Base-by-base conservation (phyloP, 208 protist genomes). In the Balamuthia mandrillaris region DNA sequence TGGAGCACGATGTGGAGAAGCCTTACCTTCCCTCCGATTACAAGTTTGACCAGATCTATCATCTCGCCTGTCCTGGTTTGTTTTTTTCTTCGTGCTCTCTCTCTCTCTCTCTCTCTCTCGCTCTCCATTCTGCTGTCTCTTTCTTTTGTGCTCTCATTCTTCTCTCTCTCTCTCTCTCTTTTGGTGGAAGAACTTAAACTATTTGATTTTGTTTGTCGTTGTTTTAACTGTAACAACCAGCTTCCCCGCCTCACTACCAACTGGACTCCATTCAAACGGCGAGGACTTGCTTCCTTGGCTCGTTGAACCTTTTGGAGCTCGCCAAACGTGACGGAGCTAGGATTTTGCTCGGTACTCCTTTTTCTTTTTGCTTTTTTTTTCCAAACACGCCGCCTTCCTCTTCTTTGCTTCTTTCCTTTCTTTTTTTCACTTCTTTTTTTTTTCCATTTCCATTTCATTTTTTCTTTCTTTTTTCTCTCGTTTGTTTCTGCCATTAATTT, bases 41-140 rank as follows among this genome's bases (percentile, higher is more conserved):
- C 16, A 47, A 85, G 9, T 42, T 75, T 27, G 79, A 85, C n/a
- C 79, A 85, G 42, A 85, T 85, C 35, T 85, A 85, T 42, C 51
- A 85, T 31, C 41, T 85, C 12, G 79, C 79, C 31, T 85, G 79
- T 24, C 79, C 79, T 18, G 68, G 45, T 33, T 78, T 47, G 2
- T 47, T 47, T 41, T 78, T 58, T 47, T 33, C 21, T 35, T 27
- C 44, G 27, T 39, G 31, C 9, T 14, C 16, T 42, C 37, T 47
- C 18, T 10, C 49, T 14, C 1, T 0, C 1, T 68, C 21, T 37
- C 60, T 42, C 14, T 31, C 39, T 4, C 58, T 21, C 21, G n/a
- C 35, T 85, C 68, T 42, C 51, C 68, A 24, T 37, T 85, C 12
- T 52, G 60, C 31, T 85, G 79, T 24, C 79, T 61, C 12, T 41